Evolutionary conservation across 441 rosid genomes (phyloP), one percentile per base, ranked within the genome.

Genomic region (Erysimum pusillum): DNA sequence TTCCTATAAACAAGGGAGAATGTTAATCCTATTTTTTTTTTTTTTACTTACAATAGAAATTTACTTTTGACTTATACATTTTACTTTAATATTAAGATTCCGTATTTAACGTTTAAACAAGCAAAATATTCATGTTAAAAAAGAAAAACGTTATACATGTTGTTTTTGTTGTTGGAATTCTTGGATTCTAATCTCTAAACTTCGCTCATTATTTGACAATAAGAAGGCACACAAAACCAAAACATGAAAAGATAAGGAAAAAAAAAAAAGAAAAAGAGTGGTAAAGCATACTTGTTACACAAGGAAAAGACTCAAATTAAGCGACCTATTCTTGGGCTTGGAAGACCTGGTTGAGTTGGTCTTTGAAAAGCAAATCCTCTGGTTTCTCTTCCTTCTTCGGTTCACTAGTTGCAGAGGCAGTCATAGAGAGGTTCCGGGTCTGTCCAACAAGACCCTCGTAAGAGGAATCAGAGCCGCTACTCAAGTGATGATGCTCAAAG

Each of bases 311-410:
- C 81, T 92, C 83, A 90, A 71, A n/a, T n/a, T n/a, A n/a, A 83
- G 84, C 45, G 93, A 86, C 71, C 83, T 88, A 25, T 15, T 73
- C 79, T 80, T 84, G 53, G 91, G 79, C 67, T 90, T 93, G 31
- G 83, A 70, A 38, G 67, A 63, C 87, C 93, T 96, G 80, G 95
- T 84, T 86, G n/a, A n/a, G n/a, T 87, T 96, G 83, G 82, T 96
- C 99, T 81, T 93, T 91, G 85, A 96, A 96, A 52, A 96, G 93
- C 38, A 87, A 90, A 83, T 96, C 99, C 76, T 96, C 98, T 42
- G 88, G 92, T 79, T 93, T 95, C n/a, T 78, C 87, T 75, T 89
- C 86, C 74, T 87, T 91, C 49, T 87, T 65, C 9, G 83, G 88
- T 8, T 73, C 14, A 34, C 49, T 25, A 20, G 41, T 28, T 41